These are phyloP conservation scores for Clarkia xantiana DNA, from an alignment of 345 rosid species.

Conservation along the genomic window DNA sequence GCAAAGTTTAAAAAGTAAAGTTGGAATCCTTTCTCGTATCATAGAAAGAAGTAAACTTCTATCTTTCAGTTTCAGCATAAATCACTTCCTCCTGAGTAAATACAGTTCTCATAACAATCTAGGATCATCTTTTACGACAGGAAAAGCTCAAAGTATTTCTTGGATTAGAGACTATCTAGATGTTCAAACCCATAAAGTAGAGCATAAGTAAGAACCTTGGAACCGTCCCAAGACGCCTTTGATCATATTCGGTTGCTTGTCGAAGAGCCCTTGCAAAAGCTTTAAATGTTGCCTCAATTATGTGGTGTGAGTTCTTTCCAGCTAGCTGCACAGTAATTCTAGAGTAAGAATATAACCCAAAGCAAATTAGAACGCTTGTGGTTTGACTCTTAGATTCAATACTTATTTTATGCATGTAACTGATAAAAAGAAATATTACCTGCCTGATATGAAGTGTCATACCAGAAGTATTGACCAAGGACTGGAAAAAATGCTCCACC, in stretches of 20 bases:
- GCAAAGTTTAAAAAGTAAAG: too few species aligned
- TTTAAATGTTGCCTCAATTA: constrained; percentile 90
- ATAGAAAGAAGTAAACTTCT: too few species aligned
- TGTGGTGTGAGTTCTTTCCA: constrained; percentile 85
- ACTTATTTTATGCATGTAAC: too few species aligned
- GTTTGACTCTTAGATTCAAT: too few species aligned
- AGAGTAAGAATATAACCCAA: too few species aligned
- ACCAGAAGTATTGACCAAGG: constrained; percentile 81
- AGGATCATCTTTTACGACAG: too few species aligned
- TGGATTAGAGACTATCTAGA: neutral
- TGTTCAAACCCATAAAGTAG: neutral
- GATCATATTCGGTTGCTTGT: constrained; percentile 70
- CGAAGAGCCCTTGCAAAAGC: constrained; percentile 95
- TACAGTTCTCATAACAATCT: too few species aligned
- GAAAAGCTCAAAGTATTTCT: neutral
- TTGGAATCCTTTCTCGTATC: too few species aligned
- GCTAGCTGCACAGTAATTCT: constrained; percentile 43
- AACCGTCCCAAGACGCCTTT: constrained; percentile 62
- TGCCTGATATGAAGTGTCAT: constrained; percentile 93
- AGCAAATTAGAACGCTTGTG: too few species aligned
- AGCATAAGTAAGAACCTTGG: constrained; percentile 40
- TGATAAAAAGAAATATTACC: constrained; percentile 21
- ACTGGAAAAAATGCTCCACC: constrained; percentile 93
- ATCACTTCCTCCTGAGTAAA: too few species aligned
- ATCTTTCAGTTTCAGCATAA: too few species aligned